Evolutionary conservation across 768 basidiomycete genomes (phyloP).

Genomic region (Boletus fagicola): DNA sequence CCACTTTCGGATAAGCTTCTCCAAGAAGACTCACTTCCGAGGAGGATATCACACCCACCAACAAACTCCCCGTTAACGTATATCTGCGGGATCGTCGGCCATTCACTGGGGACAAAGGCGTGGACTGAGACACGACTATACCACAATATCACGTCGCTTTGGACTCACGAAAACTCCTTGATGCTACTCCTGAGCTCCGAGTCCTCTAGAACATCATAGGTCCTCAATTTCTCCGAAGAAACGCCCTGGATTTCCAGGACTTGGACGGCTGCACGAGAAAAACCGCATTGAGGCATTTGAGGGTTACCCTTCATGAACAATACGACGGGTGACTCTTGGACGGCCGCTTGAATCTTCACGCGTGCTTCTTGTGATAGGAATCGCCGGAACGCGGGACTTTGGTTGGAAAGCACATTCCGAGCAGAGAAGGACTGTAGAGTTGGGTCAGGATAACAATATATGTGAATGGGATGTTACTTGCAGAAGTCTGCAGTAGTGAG

Average conservation of each 20-base stretch:
- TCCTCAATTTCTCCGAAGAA: constrained; percentile 74
- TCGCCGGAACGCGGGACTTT: constrained; percentile 32
- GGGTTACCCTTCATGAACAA: constrained; percentile 99
- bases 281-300: constrained; percentile 84
- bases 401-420: constrained; percentile 13
- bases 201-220: constrained; percentile 90
- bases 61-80: constrained; percentile 95
- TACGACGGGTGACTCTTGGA: constrained; percentile 76
- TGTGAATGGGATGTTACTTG: constrained; percentile 2
- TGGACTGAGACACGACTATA: not conserved
- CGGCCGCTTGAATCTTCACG: constrained; percentile 65
- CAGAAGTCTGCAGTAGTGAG: constrained; percentile 13
- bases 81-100: constrained; percentile 97
- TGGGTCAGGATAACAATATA: not conserved
- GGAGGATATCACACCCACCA: constrained; percentile 93
- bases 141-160: not conserved
- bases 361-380: constrained; percentile 64
- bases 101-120: constrained; percentile 57
- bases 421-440: constrained; percentile 3
- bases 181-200: constrained; percentile 78
- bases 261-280: constrained; percentile 92
- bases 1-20: not conserved
- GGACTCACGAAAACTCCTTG: constrained; percentile 95
- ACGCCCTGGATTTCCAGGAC: constrained; percentile 85
- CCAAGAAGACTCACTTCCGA: constrained; percentile 65